phyloP scores from a whole-genome alignment of 1,139 yeast species.

The Pneumocystis oryctolagi region DNA sequence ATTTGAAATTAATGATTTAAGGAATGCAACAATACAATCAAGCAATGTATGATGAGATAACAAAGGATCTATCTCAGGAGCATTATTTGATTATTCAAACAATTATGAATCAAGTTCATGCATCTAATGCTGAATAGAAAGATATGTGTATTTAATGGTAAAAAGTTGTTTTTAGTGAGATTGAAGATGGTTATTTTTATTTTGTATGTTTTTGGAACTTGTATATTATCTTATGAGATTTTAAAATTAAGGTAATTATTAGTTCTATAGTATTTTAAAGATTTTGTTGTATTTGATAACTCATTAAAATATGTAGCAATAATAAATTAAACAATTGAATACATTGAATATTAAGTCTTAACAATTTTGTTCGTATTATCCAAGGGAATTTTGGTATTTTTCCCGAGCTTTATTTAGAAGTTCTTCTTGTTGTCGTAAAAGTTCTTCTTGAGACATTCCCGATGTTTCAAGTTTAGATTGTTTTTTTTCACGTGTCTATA shows the following conservation, averaged over 20 bases:
- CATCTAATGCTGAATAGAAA: background rate
- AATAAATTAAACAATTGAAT: background rate
- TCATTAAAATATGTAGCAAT: background rate
- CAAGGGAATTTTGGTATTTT: constrained; percentile 8
- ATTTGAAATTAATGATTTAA: constrained; percentile 17
- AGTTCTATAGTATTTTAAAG: background rate
- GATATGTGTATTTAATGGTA: background rate
- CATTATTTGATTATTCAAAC: constrained; percentile 7
- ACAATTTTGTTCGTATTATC: background rate
- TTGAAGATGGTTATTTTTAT: background rate
- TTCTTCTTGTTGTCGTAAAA: constrained; percentile 82
- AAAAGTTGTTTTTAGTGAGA: background rate
- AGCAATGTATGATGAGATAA: constrained; percentile 6
- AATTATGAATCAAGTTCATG: constrained; percentile 5
- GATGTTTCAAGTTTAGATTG: constrained; percentile 87
- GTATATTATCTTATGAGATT: background rate
- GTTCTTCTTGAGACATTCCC: constrained; percentile 82
- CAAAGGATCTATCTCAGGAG: constrained; percentile 3
- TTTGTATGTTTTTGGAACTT: background rate
- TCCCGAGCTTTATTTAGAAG: constrained; percentile 69
- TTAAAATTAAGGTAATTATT: background rate
- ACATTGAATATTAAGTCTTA: background rate
- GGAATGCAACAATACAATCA: constrained; percentile 23
- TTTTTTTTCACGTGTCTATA: constrained; percentile 45
- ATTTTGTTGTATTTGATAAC: background rate